Conservation (phyloP, 2,329 filamentous ascomycete genomes). For the Setomelanomma holmii region DNA sequence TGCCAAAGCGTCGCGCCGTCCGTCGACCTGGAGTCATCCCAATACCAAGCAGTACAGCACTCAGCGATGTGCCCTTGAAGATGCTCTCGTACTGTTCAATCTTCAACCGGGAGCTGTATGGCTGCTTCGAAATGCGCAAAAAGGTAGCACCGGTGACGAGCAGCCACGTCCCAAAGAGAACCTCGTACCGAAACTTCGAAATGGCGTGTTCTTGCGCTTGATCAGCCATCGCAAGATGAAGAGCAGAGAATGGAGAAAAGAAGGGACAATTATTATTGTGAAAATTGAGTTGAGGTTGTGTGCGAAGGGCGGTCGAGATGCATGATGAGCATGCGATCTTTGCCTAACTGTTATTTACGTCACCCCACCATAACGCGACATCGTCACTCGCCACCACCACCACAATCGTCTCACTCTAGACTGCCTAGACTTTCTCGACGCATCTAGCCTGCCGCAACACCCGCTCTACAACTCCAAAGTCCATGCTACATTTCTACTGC, state of each 20-base stretch:
- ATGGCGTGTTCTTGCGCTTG: conserved; percentile 19
- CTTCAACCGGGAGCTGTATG: conserved; percentile 42
- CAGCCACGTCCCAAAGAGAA: conserved; percentile 36
- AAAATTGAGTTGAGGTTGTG: conserved; percentile 1
- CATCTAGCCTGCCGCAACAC: background rate
- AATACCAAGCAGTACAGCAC: conserved; percentile 33
- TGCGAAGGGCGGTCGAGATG: conserved; percentile 5
- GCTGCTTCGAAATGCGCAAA: conserved; percentile 43
- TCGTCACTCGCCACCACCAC: background rate
- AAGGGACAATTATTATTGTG: background rate
- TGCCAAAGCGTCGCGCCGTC: conserved; percentile 23
- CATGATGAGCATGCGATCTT: background rate
- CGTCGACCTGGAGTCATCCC: conserved; percentile 30
- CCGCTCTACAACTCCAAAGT: background rate
- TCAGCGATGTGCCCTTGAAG: conserved; percentile 45
- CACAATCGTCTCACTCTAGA: background rate
- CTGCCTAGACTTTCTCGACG: background rate
- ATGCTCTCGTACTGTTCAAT: conserved; percentile 48
- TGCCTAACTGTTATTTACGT: background rate
- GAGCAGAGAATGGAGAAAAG: background rate
- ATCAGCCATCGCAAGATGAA: conserved; percentile 18
- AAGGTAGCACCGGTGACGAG: conserved; percentile 43
- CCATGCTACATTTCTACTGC: too few species aligned
- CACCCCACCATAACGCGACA: background rate
- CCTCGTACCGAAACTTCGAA: conserved; percentile 39